Evolutionary conservation across 176 grass and related monocot species (phyloP).

Genomic region (Tuctoria greenei): DNA sequence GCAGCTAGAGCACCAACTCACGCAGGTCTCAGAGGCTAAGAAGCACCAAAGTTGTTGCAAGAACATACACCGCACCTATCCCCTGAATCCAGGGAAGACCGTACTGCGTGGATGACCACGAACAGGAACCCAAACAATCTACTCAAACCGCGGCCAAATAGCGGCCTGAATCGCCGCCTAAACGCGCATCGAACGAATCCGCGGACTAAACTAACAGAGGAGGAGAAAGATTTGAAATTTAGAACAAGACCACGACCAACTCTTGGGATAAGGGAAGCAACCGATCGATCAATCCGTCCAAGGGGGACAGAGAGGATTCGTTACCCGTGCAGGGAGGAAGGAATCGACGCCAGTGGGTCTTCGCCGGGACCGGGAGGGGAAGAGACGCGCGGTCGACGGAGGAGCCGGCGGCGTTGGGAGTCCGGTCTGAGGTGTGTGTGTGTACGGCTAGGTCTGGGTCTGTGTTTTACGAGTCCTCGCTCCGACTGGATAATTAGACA

Average conservation of each 20-base stretch:
- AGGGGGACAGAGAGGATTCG: not conserved
- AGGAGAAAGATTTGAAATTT: not conserved
- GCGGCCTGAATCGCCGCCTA: too few species aligned
- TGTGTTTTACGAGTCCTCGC: not conserved
- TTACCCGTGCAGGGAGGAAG: not conserved
- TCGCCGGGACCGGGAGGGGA: not conserved
- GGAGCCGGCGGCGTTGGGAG: not conserved
- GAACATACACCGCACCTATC: not conserved
- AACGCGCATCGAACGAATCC: not conserved
- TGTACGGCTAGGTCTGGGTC: not conserved
- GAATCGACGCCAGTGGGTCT: not conserved
- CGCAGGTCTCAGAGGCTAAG: not conserved
- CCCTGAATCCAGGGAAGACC: not conserved
- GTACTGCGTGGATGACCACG: not conserved
- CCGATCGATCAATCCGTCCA: not conserved
- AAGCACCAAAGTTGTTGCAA: not conserved
- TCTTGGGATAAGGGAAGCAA: not conserved
- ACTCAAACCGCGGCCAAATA: not conserved
- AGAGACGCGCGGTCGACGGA: not conserved
- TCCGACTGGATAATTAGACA: too few species aligned
- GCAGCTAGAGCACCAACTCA: not conserved
- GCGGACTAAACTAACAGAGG: not conserved
- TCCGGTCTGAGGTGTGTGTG: not conserved
- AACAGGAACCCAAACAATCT: not conserved
- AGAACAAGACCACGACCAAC: not conserved